These are phyloP conservation scores for Gossypium turneri DNA, from an alignment of 345 rosid genomes.

Conservation along the genomic window DNA sequence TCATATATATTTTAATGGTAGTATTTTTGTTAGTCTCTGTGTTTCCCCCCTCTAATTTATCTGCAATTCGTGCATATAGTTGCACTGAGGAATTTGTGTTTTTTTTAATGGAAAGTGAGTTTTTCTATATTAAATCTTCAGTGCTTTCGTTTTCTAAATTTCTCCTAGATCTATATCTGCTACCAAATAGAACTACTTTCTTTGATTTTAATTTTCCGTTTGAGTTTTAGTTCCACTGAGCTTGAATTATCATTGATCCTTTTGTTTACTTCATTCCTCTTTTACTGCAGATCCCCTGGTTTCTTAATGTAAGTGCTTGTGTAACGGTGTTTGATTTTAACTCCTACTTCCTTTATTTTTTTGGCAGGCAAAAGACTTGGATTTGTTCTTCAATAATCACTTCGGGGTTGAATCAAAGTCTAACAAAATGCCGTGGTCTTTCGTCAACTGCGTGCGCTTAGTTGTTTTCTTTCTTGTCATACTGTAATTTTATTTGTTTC, in stretches of 20 bases:
- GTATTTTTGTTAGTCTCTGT: neutral
- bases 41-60: neutral
- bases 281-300: neutral
- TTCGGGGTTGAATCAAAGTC: slow-evolving; percentile 24
- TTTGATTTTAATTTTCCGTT: neutral
- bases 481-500: slow-evolving; percentile 46
- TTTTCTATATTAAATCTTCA: neutral
- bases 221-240: neutral
- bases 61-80: neutral
- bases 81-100: neutral
- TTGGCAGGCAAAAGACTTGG: slow-evolving; percentile 29
- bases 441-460: slow-evolving; percentile 63
- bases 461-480: slow-evolving; percentile 75
- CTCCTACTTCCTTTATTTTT: slow-evolving; percentile 8
- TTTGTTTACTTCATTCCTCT: neutral
- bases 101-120: neutral
- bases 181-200: neutral
- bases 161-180: neutral
- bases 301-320: neutral
- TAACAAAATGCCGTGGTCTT: slow-evolving; percentile 78
- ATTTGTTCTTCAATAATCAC: neutral
- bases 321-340: slow-evolving; percentile 2
- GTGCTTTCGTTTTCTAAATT: neutral
- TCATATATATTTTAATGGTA: neutral
- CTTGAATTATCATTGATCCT: neutral